These are phyloP conservation scores for Extremus antarcticus DNA, from an alignment of 495 filamentous ascomycete species.

Conservation along the genomic window DNA sequence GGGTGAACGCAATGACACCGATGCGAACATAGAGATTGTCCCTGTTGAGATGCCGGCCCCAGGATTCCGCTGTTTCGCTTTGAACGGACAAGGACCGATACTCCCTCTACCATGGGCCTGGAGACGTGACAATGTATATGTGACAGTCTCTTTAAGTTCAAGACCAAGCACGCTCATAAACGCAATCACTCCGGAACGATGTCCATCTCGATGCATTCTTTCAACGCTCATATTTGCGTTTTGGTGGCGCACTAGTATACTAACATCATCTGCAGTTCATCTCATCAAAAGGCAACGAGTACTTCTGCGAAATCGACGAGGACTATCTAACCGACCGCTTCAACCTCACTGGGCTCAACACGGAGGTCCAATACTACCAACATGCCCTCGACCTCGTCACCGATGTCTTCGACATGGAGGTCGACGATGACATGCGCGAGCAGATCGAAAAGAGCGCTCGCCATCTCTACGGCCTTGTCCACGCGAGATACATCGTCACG, in stretches of 20 bases:
- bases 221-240: too few species aligned
- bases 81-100: too few species aligned
- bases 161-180: too few species aligned
- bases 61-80: too few species aligned
- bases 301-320: constrained; percentile 99
- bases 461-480: constrained; percentile 91
- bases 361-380: constrained; percentile 96
- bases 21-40: too few species aligned
- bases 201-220: too few species aligned
- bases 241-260: background rate
- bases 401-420: constrained; percentile 98
- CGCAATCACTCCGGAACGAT: too few species aligned
- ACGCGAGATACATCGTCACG: constrained; percentile 95
- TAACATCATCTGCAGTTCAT: constrained; percentile 58
- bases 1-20: too few species aligned
- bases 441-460: constrained; percentile 96
- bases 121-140: too few species aligned
- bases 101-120: too few species aligned
- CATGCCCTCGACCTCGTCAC: constrained; percentile 98
- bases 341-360: constrained; percentile 94
- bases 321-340: constrained; percentile 98
- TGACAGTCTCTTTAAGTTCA: too few species aligned
- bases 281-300: constrained; percentile 93
- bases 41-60: too few species aligned
- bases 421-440: constrained; percentile 94